These are phyloP conservation scores for Hevea brasiliensis DNA, from an alignment of 345 rosid genomes.

Conservation along the genomic window DNA sequence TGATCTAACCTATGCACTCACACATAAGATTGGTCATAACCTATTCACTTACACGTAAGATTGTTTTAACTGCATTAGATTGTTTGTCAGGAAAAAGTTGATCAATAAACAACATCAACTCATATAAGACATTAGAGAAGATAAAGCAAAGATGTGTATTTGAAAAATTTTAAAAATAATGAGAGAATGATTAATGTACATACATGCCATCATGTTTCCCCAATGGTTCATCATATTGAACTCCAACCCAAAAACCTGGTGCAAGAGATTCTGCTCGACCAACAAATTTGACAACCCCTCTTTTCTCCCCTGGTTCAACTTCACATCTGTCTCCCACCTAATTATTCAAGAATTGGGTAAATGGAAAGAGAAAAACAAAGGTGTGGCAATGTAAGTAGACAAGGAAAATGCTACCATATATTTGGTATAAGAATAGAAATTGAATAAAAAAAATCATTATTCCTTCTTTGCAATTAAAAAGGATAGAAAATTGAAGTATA, in stretches of 20 bases:
- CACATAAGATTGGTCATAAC: no score
- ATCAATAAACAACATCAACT: not conserved
- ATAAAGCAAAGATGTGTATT: not conserved
- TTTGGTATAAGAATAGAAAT: slow-evolving; percentile 1
- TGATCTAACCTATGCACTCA: no score
- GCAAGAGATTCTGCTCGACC: slow-evolving; percentile 79
- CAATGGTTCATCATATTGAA: slow-evolving; percentile 90
- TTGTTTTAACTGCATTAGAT: not conserved
- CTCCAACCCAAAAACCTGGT: slow-evolving; percentile 91
- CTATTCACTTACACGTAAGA: no score
- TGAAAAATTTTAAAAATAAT: not conserved
- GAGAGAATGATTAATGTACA: slow-evolving; percentile 15
- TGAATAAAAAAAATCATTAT: not conserved
- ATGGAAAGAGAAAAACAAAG: not conserved
- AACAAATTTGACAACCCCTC: slow-evolving; percentile 78
- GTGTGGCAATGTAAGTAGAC: not conserved
- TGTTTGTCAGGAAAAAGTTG: not conserved
- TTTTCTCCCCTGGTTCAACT: slow-evolving; percentile 89
- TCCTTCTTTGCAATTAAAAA: not conserved
- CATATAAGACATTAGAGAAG: not conserved
- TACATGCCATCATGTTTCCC: slow-evolving; percentile 98
- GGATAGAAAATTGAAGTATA: not conserved
- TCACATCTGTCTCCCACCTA: slow-evolving; percentile 91
- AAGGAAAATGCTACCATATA: not conserved
- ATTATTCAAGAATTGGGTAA: slow-evolving; percentile 6